Conservation (phyloP, 129 eudicot species). For the Cynara cardunculus region DNA sequence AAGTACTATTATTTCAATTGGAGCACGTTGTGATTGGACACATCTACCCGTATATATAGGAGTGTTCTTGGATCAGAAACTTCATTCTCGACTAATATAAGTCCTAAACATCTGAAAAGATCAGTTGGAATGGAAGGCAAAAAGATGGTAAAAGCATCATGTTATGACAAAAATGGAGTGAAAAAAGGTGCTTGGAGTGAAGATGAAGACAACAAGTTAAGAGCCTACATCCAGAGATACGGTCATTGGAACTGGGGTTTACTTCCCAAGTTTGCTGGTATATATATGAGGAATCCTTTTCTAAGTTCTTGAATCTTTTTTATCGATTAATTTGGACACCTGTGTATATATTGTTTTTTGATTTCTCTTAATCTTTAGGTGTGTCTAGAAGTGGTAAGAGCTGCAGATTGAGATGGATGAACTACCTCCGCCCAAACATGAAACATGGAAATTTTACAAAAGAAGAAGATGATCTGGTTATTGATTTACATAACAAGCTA, state of each 20-base stretch:
- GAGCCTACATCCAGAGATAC: slow-evolving; percentile 35
- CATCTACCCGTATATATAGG: background rate
- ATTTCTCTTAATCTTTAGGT: background rate
- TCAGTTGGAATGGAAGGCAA: background rate
- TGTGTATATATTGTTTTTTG: background rate
- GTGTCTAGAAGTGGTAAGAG: slow-evolving; percentile 28
- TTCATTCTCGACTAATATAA: background rate
- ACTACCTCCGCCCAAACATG: slow-evolving; percentile 20
- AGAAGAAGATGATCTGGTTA: slow-evolving; percentile 18
- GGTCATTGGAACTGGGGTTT: slow-evolving; percentile 64
- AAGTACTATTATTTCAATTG: background rate
- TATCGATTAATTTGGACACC: background rate
- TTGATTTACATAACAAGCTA: slow-evolving; percentile 12
- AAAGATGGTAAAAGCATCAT: slow-evolving; percentile 40
- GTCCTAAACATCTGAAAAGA: background rate
- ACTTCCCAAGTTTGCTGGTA: slow-evolving; percentile 57
- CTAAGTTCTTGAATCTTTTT: background rate
- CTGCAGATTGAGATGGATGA: slow-evolving; percentile 31
- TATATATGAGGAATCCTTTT: background rate
- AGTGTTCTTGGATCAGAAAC: background rate
- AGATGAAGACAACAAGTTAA: slow-evolving; percentile 54
- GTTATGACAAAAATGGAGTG: slow-evolving; percentile 35
- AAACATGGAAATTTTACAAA: slow-evolving; percentile 25
- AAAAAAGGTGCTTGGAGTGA: slow-evolving; percentile 59
- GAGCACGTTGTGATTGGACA: background rate